Evolutionary conservation across 768 basidiomycete genomes (phyloP).

Genomic region (Asterophora parasitica): DNA sequence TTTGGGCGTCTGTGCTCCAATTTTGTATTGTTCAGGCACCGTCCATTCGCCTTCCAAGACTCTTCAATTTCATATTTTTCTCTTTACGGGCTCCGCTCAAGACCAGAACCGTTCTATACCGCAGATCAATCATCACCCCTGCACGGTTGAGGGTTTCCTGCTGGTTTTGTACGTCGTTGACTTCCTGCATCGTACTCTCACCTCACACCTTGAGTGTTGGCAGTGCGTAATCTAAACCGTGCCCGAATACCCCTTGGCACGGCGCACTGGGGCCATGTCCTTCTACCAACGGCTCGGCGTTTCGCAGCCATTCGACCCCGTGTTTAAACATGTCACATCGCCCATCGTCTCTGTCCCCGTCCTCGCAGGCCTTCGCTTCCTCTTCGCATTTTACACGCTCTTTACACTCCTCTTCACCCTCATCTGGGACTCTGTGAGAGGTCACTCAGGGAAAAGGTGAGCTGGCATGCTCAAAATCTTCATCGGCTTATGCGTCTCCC

Average conservation of each 20-base stretch:
- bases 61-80: not conserved
- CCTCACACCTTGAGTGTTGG: no score
- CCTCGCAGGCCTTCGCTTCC: slow-evolving; percentile 41
- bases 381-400: slow-evolving; percentile 49
- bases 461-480: slow-evolving; percentile 9
- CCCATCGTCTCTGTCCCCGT: slow-evolving; percentile 38
- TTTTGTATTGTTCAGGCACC: not conserved
- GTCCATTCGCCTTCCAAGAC: not conserved
- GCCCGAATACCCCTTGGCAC: no score
- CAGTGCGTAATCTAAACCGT: no score
- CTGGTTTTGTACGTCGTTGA: no score
- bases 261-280: not conserved
- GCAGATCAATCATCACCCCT: no score
- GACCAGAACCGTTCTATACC: no score
- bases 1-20: slow-evolving; percentile 6
- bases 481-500: not conserved
- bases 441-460: slow-evolving; percentile 28
- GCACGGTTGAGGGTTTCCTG: no score
- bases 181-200: no score
- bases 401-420: slow-evolving; percentile 34
- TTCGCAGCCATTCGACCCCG: slow-evolving; percentile 29
- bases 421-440: slow-evolving; percentile 27
- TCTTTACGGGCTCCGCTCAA: not conserved
- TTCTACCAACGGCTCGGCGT: slow-evolving; percentile 18
- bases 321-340: slow-evolving; percentile 42